Conservation (phyloP, 768 basidiomycete species). For the Phylloporus sp. region DNA sequence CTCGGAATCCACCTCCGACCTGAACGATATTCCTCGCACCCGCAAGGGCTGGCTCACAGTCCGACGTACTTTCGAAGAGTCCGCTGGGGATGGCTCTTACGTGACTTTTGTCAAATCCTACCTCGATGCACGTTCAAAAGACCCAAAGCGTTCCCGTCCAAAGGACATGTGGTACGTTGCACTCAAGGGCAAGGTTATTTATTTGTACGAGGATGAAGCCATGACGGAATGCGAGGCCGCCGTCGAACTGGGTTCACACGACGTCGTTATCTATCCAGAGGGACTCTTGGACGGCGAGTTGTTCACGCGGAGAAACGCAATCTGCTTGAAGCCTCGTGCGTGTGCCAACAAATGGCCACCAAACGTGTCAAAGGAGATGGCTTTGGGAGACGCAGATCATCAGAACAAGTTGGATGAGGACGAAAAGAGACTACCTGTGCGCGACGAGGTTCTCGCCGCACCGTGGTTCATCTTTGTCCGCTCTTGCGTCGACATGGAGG, state of each 20-base stretch:
- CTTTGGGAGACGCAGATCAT: too few relatives aligned
- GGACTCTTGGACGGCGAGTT: slow-evolving; percentile 82
- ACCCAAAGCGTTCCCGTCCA: slow-evolving; percentile 77
- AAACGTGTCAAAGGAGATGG: slow-evolving; percentile 52
- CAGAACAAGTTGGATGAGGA: slow-evolving; percentile 28
- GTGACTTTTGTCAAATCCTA: slow-evolving; percentile 78
- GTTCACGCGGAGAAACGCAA: slow-evolving; percentile 86
- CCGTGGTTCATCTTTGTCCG: slow-evolving; percentile 96
- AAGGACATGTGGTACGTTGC: slow-evolving; percentile 93
- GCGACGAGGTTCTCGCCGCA: slow-evolving; percentile 42
- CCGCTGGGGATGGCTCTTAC: slow-evolving; percentile 60
- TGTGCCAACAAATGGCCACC: slow-evolving; percentile 38
- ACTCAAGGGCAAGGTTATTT: slow-evolving; percentile 87
- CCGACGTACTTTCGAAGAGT: slow-evolving; percentile 73
- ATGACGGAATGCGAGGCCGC: slow-evolving; percentile 90
- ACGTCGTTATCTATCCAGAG: slow-evolving; percentile 72
- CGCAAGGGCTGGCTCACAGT: slow-evolving; percentile 84
- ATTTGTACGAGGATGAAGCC: slow-evolving; percentile 89
- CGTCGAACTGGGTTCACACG: slow-evolving; percentile 78
- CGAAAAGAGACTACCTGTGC: slow-evolving; percentile 39
- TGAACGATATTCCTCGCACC: slow-evolving; percentile 58
- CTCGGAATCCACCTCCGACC: slow-evolving; percentile 22
- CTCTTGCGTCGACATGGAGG: slow-evolving; percentile 90
- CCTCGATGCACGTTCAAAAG: slow-evolving; percentile 77
- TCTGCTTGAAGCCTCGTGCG: slow-evolving; percentile 63